phyloP scores from a whole-genome alignment of 2,329 filamentous ascomycete species.

The Trichoderma citrinoviride region DNA sequence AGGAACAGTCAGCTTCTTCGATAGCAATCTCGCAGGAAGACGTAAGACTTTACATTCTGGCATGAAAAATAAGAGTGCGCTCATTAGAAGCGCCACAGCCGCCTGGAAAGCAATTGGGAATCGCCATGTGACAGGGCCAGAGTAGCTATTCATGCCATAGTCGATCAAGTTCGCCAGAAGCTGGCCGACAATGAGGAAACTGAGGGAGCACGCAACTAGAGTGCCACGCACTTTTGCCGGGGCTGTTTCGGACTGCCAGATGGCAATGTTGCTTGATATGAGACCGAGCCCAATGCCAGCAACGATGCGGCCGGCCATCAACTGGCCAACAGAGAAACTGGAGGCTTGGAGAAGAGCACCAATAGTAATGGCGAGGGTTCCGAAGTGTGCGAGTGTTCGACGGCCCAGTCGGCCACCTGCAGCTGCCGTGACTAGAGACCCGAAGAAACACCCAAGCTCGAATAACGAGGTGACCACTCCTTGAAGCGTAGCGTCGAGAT shows the following conservation, averaged over 20 bases:
- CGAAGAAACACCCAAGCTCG: constrained; percentile 14
- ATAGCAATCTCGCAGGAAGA: constrained; percentile 28
- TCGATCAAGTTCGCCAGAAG: constrained; percentile 47
- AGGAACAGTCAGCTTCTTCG: background rate
- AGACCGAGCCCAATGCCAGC: constrained; percentile 34
- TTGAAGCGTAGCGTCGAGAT: constrained; percentile 12
- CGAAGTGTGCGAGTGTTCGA: constrained; percentile 41
- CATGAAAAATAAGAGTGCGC: constrained; percentile 36
- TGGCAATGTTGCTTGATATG: constrained; percentile 26
- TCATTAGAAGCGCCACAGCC: constrained; percentile 35
- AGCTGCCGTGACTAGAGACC: constrained; percentile 31
- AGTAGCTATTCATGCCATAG: constrained; percentile 25
- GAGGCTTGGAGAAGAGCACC: constrained; percentile 47
- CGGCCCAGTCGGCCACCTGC: constrained; percentile 46
- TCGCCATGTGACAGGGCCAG: constrained; percentile 30
- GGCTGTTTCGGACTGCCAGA: constrained; percentile 36
- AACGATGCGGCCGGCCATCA: constrained; percentile 47
- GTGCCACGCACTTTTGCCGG: constrained; percentile 12
- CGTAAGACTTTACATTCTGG: constrained; percentile 4
- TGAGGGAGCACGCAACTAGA: constrained; percentile 27
- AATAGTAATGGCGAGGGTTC: constrained; percentile 44
- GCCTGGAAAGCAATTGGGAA: constrained; percentile 39
- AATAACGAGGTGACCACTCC: constrained; percentile 15
- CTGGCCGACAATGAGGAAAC: constrained; percentile 45
- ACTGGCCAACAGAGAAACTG: constrained; percentile 42